phyloP scores from a whole-genome alignment of 116 monocot genomes.

The Zostera marina region DNA sequence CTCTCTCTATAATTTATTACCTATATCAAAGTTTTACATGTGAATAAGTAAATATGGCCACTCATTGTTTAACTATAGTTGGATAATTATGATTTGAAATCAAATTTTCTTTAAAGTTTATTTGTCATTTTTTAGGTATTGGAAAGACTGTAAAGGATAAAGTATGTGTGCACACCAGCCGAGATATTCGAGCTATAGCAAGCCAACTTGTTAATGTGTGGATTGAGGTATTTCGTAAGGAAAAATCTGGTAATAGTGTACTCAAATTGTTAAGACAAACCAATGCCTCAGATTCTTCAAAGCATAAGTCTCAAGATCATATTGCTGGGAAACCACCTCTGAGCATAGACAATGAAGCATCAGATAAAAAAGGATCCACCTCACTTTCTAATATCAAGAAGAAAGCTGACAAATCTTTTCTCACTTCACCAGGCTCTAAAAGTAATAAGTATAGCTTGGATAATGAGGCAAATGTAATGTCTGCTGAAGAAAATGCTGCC shows the following conservation, averaged over 20 bases:
- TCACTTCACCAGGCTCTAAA: slow-evolving; percentile 11
- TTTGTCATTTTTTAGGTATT: slow-evolving; percentile 34
- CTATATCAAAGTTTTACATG: too few species aligned
- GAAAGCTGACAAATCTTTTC: slow-evolving; percentile 6
- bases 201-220: slow-evolving; percentile 94
- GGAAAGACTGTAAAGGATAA: slow-evolving; percentile 92
- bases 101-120: background rate
- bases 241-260: slow-evolving; percentile 60
- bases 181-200: slow-evolving; percentile 94
- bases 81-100: background rate
- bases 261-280: slow-evolving; percentile 32
- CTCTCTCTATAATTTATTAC: too few species aligned
- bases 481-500: slow-evolving; percentile 77
- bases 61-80: too few species aligned
- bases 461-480: slow-evolving; percentile 22
- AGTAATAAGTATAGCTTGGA: slow-evolving; percentile 14
- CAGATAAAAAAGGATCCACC: slow-evolving; percentile 23
- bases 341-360: slow-evolving; percentile 17
- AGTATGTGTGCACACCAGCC: slow-evolving; percentile 90
- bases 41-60: too few species aligned
- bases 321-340: slow-evolving; percentile 17
- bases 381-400: slow-evolving; percentile 37
- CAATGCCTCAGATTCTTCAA: slow-evolving; percentile 31
- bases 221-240: slow-evolving; percentile 95
- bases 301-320: slow-evolving; percentile 29